phyloP scores from a whole-genome alignment of 1,139 yeast species.

The Taphrina flavorubra region DNA sequence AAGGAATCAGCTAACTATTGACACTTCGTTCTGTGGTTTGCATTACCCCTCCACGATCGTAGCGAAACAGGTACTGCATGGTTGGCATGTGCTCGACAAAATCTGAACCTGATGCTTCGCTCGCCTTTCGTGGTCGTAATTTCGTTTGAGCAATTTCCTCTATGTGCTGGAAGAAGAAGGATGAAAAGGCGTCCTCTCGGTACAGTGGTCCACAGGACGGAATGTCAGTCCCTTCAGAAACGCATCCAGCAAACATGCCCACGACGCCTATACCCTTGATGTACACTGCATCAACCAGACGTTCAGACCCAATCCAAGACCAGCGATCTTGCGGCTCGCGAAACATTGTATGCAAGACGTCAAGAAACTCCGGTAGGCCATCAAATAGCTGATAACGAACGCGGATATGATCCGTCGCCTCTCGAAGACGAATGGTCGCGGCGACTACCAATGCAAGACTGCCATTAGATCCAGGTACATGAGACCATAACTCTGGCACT shows the following conservation, averaged over 20 bases:
- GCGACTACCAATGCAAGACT: constrained; percentile 26
- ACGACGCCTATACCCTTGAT: constrained; percentile 11
- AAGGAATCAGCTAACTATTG: neutral
- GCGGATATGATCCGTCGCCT: neutral
- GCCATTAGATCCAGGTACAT: constrained; percentile 24
- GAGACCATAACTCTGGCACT: constrained; percentile 24
- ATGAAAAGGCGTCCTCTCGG: constrained; percentile 10
- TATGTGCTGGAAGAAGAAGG: constrained; percentile 28
- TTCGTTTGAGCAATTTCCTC: neutral
- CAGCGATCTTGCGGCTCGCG: neutral
- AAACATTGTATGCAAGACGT: neutral
- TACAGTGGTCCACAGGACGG: neutral
- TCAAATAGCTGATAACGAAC: constrained; percentile 8
- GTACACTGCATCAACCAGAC: constrained; percentile 18
- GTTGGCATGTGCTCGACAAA: constrained; percentile 27
- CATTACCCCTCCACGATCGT: constrained; percentile 25
- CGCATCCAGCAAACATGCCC: constrained; percentile 24
- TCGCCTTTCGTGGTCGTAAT: too few relatives aligned
- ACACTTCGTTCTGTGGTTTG: neutral
- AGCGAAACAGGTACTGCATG: constrained; percentile 26
- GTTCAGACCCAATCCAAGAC: constrained; percentile 14
- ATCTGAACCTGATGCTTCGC: neutral
- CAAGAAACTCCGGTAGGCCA: neutral
- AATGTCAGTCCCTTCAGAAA: neutral
- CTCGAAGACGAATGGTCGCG: constrained; percentile 8